These are phyloP conservation scores for Hypoxylon rubiginosum DNA, from an alignment of 2,329 filamentous ascomycete species.

Conservation along the genomic window DNA sequence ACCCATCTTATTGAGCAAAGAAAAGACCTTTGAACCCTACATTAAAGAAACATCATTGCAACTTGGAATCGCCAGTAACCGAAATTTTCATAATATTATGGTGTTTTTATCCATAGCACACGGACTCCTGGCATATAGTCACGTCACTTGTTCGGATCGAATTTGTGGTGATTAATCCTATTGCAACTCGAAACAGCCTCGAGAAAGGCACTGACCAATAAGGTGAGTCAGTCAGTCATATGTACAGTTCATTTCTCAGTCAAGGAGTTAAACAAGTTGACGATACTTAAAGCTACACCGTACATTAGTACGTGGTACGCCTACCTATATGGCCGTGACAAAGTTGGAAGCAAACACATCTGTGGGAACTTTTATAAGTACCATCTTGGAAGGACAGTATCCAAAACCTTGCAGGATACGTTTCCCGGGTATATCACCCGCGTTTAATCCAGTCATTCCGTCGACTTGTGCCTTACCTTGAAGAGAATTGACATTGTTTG, in stretches of 20 bases:
- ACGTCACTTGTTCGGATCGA: background rate
- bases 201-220: constrained; percentile 11
- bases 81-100: background rate
- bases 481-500: background rate
- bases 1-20: background rate
- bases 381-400: background rate
- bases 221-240: background rate
- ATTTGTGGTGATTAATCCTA: background rate
- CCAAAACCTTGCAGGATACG: background rate
- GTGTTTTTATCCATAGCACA: background rate
- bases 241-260: constrained; percentile 11
- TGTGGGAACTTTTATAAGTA: constrained; percentile 12
- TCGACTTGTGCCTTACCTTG: background rate
- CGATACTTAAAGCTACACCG: constrained; percentile 17
- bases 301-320: constrained; percentile 24
- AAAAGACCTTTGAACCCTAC: background rate
- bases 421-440: background rate
- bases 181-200: background rate
- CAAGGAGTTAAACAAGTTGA: constrained; percentile 16
- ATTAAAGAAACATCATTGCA: background rate
- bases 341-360: constrained; percentile 28
- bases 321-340: constrained; percentile 27
- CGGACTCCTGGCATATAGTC: background rate
- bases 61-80: too few relatives aligned
- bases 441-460: background rate